Conservation (phyloP, 495 filamentous ascomycete species). For the Aspergillus bertholletiae region DNA sequence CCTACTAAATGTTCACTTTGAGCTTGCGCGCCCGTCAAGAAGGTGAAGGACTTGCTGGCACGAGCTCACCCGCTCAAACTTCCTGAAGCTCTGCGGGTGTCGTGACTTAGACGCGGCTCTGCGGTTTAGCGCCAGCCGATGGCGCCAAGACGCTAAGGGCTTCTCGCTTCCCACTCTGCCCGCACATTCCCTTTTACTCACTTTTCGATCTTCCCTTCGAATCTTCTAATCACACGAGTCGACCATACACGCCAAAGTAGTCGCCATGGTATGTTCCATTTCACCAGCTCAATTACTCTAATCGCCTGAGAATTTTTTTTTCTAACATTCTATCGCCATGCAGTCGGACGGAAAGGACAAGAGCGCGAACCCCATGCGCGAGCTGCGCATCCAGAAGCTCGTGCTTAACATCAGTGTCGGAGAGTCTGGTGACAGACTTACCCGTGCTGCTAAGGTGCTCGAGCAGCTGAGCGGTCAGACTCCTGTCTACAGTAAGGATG, state of each 20-base stretch:
- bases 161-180: conserved; percentile 43
- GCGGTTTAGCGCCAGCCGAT: conserved; percentile 18
- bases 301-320: background rate
- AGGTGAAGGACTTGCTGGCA: conserved; percentile 1
- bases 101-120: conserved; percentile 21
- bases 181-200: conserved; percentile 43
- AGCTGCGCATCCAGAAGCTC: conserved; percentile 99
- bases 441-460: conserved; percentile 98
- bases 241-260: conserved; percentile 44
- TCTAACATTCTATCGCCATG: conserved; percentile 29
- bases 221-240: conserved; percentile 36
- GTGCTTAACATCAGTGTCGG: conserved; percentile 99
- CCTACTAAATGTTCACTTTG: conserved; percentile 15
- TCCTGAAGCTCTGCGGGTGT: conserved; percentile 4
- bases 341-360: conserved; percentile 69
- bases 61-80: background rate
- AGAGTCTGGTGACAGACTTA: conserved; percentile 99
- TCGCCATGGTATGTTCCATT: conserved; percentile 46
- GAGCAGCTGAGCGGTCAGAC: conserved; percentile 99
- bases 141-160: conserved; percentile 35
- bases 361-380: conserved; percentile 95
- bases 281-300: background rate
- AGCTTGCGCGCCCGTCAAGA: conserved; percentile 11
- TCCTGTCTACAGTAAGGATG: conserved; percentile 87
- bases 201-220: conserved; percentile 27